Conservation (phyloP, 805 yeast genomes). For the Zygotorulaspora florentina region DNA sequence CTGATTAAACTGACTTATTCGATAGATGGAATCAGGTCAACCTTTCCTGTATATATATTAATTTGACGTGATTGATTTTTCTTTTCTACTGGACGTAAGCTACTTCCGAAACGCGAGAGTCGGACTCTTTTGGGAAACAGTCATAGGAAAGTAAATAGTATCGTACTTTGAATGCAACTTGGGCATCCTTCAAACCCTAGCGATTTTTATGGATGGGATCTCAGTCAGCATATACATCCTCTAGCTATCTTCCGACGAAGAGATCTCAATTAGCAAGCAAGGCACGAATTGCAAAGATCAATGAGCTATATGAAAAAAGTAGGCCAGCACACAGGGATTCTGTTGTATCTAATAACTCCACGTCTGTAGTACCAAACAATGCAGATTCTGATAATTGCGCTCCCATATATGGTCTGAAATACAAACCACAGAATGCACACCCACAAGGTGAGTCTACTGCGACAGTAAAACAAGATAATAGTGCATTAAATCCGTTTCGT, state of each 20-base stretch:
- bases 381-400: slow-evolving; percentile 10
- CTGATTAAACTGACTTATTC: not conserved
- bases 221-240: slow-evolving; percentile 9
- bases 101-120: too few species aligned
- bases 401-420: slow-evolving; percentile 8
- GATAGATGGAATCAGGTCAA: too few species aligned
- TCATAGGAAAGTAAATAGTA: too few species aligned
- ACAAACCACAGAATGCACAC: slow-evolving; percentile 3
- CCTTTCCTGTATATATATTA: too few species aligned
- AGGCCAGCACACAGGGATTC: slow-evolving; percentile 19
- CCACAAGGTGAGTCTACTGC: slow-evolving; percentile 7
- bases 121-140: too few species aligned
- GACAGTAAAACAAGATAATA: slow-evolving; percentile 13
- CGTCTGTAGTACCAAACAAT: slow-evolving; percentile 15
- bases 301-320: slow-evolving; percentile 21
- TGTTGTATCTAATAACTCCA: slow-evolving; percentile 23
- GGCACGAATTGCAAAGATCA: slow-evolving; percentile 24
- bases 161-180: too few species aligned
- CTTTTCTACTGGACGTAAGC: too few species aligned
- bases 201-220: slow-evolving; percentile 16
- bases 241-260: slow-evolving; percentile 17
- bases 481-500: slow-evolving; percentile 9
- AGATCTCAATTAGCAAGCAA: slow-evolving; percentile 20
- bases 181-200: not conserved
- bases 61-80: too few species aligned